phyloP scores from a whole-genome alignment of 176 grass and related monocot species.

The Eleusine indica region DNA sequence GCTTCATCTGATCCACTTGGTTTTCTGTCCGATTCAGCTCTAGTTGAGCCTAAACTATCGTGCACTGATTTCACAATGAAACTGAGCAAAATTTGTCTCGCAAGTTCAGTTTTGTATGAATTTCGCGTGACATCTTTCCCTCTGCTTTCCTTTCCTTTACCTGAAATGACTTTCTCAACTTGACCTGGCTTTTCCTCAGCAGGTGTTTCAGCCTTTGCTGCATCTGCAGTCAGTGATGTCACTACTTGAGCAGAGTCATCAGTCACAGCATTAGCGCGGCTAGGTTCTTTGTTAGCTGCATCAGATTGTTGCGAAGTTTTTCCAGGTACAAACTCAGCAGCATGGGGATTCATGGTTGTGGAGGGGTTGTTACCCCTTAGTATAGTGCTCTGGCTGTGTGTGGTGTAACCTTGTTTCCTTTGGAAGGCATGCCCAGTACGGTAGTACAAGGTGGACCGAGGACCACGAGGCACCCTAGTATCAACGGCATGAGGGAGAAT shows the following conservation, averaged over 20 bases:
- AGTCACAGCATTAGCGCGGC: slow-evolving; percentile 37
- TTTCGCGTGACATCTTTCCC: slow-evolving; percentile 51
- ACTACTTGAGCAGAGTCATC: slow-evolving; percentile 27
- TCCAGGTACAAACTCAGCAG: slow-evolving; percentile 87
- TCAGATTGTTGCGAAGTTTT: slow-evolving; percentile 66
- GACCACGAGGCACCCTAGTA: slow-evolving; percentile 78
- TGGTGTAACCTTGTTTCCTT: slow-evolving; percentile 76
- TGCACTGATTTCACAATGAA: slow-evolving; percentile 92
- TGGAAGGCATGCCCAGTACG: slow-evolving; percentile 64
- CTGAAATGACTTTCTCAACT: slow-evolving; percentile 47
- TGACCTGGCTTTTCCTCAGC: slow-evolving; percentile 40
- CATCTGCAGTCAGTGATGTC: slow-evolving; percentile 22
- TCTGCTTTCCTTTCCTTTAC: slow-evolving; percentile 56
- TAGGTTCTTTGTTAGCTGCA: slow-evolving; percentile 39
- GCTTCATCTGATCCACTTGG: slow-evolving; percentile 47
- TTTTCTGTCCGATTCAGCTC: slow-evolving; percentile 41
- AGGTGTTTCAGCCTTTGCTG: slow-evolving; percentile 25
- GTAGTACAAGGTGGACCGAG: slow-evolving; percentile 77
- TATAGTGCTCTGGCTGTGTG: slow-evolving; percentile 66
- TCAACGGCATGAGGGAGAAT: slow-evolving; percentile 68
- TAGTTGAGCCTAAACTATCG: slow-evolving; percentile 61
- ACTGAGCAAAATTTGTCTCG: slow-evolving; percentile 87
- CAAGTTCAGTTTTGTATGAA: slow-evolving; percentile 80
- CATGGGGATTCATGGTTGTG: slow-evolving; percentile 91
- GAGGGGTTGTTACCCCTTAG: slow-evolving; percentile 36